Conservation (phyloP, 1,284 basidiomycete genomes). For the Kwoniella shivajii region DNA sequence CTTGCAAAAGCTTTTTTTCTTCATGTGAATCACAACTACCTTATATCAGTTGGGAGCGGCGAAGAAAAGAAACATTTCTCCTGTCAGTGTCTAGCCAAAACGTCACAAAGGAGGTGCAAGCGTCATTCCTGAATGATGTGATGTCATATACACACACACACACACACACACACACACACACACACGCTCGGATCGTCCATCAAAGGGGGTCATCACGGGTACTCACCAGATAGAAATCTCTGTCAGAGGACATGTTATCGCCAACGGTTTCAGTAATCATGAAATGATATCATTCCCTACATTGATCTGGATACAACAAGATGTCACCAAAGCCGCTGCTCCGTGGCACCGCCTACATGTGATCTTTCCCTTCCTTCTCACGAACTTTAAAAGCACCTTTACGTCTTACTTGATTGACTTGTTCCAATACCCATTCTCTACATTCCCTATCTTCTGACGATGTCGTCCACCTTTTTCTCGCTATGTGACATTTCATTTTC, state of each 20-base stretch:
- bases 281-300: background rate
- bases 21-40: background rate
- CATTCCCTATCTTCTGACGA: conserved; percentile 28
- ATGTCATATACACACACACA: background rate
- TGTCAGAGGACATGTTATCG: too few species aligned
- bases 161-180: conserved; percentile 1
- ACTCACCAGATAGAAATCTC: too few species aligned
- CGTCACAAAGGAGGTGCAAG: conserved; percentile 6
- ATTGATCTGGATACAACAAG: too few species aligned
- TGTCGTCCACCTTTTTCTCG: conserved; percentile 41
- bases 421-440: conserved; percentile 45
- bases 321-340: too few species aligned
- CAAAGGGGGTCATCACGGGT: too few species aligned
- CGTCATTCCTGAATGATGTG: conserved; percentile 1
- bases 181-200: conserved; percentile 7
- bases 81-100: background rate
- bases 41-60: background rate
- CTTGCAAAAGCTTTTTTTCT: too few species aligned
- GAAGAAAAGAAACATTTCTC: background rate
- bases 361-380: conserved; percentile 50
- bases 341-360: too few species aligned
- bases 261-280: background rate
- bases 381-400: conserved; percentile 47
- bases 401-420: conserved; percentile 42
- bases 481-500: conserved; percentile 15